These are phyloP conservation scores for Taphrina wiesneri DNA, from an alignment of 1,139 yeast genomes.

Conservation along the genomic window DNA sequence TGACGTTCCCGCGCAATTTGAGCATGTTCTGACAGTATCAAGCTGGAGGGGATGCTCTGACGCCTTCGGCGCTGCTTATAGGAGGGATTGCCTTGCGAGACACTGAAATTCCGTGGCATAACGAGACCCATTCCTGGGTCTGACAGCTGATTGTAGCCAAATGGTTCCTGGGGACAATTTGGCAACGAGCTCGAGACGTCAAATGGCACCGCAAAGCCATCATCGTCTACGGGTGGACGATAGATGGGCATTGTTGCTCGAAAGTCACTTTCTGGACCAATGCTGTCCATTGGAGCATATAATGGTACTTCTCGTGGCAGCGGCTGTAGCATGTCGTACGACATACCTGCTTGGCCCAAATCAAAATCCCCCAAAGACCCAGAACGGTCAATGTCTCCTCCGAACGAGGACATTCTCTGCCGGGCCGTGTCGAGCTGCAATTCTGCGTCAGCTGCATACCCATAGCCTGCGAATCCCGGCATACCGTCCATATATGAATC, in stretches of 20 bases:
- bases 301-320: not conserved
- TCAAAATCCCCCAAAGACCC: not conserved
- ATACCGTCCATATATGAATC: not conserved
- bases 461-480: not conserved
- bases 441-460: not conserved
- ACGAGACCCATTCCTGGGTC: constrained; percentile 3
- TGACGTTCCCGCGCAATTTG: not conserved
- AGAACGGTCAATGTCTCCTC: not conserved
- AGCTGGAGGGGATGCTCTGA: constrained; percentile 19
- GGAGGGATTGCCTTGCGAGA: constrained; percentile 38
- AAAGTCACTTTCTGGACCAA: not conserved
- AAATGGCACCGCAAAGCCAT: not conserved
- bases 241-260: not conserved
- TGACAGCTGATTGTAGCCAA: not conserved
- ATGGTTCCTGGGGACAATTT: not conserved
- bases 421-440: not conserved
- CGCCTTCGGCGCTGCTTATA: constrained; percentile 40
- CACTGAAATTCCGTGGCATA: constrained; percentile 14
- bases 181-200: not conserved
- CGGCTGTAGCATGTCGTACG: not conserved
- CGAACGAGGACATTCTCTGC: not conserved
- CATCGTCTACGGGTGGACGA: not conserved
- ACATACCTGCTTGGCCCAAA: not conserved
- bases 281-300: not conserved
- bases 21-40: constrained; percentile 4